These are phyloP conservation scores for Mycena sp. DNA, from an alignment of 1,284 basidiomycete species.

Conservation along the genomic window DNA sequence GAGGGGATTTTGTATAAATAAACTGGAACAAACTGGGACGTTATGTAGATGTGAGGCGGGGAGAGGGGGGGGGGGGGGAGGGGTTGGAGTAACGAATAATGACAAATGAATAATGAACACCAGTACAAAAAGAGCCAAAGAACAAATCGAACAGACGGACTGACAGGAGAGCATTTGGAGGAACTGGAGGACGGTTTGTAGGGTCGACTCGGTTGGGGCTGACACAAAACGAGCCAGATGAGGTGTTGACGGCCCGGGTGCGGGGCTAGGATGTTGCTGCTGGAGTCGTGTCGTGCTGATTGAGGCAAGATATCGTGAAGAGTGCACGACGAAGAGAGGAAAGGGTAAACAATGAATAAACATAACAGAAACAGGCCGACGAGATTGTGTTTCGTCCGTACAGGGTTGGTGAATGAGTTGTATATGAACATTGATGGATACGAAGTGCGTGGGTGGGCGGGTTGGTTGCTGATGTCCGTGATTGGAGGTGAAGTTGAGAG, in stretches of 20 bases:
- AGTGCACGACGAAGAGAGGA: constrained; percentile 1
- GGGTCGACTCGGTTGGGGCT: neutral
- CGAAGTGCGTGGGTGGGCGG: neutral
- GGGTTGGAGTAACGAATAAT: too few species aligned
- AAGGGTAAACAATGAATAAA: constrained; percentile 23
- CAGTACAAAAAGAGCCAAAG: constrained; percentile 27
- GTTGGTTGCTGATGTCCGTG: constrained; percentile 2
- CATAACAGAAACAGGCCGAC: constrained; percentile 19
- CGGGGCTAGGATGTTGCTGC: constrained; percentile 28
- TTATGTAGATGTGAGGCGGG: too few species aligned
- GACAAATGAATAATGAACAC: neutral
- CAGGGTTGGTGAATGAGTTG: constrained; percentile 22
- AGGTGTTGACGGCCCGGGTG: constrained; percentile 7
- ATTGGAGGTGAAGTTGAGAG: neutral
- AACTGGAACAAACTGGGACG: too few species aligned
- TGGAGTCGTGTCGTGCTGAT: constrained; percentile 21
- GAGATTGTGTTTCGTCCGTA: constrained; percentile 9
- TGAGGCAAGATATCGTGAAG: constrained; percentile 8
- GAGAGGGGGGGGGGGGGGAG: too few species aligned
- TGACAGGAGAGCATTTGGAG: constrained; percentile 27
- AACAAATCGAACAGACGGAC: constrained; percentile 33
- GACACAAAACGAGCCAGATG: neutral
- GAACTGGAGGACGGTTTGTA: constrained; percentile 3
- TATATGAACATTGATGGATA: constrained; percentile 23
- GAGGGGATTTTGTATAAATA: too few species aligned